A percentile compares a stretch with the other conserved stretches of the same genome.
Conservation (phyloP, 1,284 basidiomycete genomes). For the Leccinum ponderosum region DNA sequence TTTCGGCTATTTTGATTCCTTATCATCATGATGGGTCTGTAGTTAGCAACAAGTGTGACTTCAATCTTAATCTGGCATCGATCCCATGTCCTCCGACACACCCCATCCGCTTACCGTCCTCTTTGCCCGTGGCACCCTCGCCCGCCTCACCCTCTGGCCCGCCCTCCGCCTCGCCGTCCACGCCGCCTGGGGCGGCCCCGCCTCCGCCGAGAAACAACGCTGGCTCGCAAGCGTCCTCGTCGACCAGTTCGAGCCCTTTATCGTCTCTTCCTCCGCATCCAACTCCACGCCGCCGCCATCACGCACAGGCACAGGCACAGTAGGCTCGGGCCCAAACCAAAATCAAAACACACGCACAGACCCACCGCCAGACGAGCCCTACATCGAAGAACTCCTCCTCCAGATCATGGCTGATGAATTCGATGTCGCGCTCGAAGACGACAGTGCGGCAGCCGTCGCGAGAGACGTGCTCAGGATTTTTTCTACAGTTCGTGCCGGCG, state of each 20-base stretch:
- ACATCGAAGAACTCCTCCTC: slow-evolving; percentile 75
- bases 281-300: not conserved
- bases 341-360: not conserved
- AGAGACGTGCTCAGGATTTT: slow-evolving; percentile 71
- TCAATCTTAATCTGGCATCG: not conserved
- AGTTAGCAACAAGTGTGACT: not conserved
- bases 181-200: slow-evolving; percentile 80
- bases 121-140: slow-evolving; percentile 82
- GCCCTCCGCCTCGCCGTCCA: slow-evolving; percentile 82
- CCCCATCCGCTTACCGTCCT: slow-evolving; percentile 46
- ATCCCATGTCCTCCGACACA: not conserved
- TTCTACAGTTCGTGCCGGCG: slow-evolving; percentile 42
- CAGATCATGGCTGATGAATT: slow-evolving; percentile 87
- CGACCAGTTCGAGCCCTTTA: slow-evolving; percentile 73
- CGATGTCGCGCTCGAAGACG: slow-evolving; percentile 80
- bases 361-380: slow-evolving; percentile 64
- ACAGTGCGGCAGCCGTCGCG: slow-evolving; percentile 70
- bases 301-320: not conserved
- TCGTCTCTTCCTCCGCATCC: slow-evolving; percentile 5
- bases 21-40: not conserved
- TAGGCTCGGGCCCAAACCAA: not conserved
- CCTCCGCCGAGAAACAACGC: slow-evolving; percentile 64
- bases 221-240: slow-evolving; percentile 84
- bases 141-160: slow-evolving; percentile 80
- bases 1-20: not conserved